phyloP scores from a whole-genome alignment of 306 rosid genomes.

The Cajanus cajan region DNA sequence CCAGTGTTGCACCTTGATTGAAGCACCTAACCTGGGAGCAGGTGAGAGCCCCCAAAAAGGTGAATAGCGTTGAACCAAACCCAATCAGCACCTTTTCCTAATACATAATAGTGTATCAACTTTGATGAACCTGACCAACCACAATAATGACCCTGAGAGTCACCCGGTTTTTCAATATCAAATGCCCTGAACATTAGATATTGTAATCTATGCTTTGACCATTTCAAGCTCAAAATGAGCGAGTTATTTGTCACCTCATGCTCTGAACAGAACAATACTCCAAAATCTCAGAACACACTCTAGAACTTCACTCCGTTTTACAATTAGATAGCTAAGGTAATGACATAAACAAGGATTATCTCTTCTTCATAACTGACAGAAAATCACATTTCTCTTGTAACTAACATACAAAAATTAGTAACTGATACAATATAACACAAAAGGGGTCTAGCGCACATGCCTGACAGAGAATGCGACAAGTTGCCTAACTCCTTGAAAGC shows the following conservation, averaged over 20 bases:
- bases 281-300: neutral
- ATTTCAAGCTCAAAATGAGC: neutral
- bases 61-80: neutral
- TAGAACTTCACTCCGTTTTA: neutral
- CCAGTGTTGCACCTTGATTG: neutral
- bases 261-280: neutral
- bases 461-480: conserved; percentile 82
- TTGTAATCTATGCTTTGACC: neutral
- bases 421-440: neutral
- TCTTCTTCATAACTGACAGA: neutral
- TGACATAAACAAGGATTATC: neutral
- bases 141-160: neutral
- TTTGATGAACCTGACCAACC: neutral
- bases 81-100: neutral
- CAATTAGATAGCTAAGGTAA: neutral
- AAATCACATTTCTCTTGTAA: conserved; percentile 5
- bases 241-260: neutral
- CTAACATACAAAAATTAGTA: neutral
- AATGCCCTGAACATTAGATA: neutral
- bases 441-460: conserved; percentile 33
- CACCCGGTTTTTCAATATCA: neutral
- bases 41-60: neutral
- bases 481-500: conserved; percentile 70
- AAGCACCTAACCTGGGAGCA: neutral
- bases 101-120: neutral